Conservation (phyloP, 345 rosid genomes). For the Leavenworthia alabamica region DNA sequence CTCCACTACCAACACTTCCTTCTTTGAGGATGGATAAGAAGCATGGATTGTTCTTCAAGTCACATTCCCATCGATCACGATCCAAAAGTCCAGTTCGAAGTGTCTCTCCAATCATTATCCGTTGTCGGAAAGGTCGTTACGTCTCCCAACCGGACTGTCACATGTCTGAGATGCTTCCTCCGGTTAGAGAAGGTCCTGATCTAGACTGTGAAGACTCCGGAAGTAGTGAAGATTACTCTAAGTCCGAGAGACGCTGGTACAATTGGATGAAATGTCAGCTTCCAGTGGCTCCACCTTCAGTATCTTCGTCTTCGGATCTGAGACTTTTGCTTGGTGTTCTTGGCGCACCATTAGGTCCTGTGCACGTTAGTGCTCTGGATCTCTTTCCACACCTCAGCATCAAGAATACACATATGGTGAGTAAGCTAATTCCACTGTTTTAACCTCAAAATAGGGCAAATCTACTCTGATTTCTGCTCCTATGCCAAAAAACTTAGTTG, state of each 20-base stretch:
- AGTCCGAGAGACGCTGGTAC: conserved; percentile 31
- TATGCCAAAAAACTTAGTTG: too few species aligned
- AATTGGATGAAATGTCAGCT: conserved; percentile 54
- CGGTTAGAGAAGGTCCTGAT: conserved; percentile 34
- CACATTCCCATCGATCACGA: conserved; percentile 60
- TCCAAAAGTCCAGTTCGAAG: conserved; percentile 53
- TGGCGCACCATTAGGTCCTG: conserved; percentile 92
- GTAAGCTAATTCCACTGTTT: conserved; percentile 37
- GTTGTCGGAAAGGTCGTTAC: conserved; percentile 32
- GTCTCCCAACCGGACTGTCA: conserved; percentile 18
- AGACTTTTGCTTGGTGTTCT: conserved; percentile 84
- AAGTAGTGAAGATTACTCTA: conserved; percentile 22
- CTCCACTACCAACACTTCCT: conserved; percentile 14
- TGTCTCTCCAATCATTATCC: conserved; percentile 38
- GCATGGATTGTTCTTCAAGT: conserved; percentile 68
- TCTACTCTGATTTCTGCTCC: too few species aligned
- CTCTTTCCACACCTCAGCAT: conserved; percentile 81
- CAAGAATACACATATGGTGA: conserved; percentile 86
- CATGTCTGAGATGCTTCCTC: conserved; percentile 50
- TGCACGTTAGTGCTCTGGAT: conserved; percentile 65
- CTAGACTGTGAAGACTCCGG: conserved; percentile 27
- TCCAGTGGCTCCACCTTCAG: conserved; percentile 49
- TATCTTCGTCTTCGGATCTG: conserved; percentile 54
- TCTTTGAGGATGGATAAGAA: conserved; percentile 62
- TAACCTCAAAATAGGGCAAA: background rate